phyloP scores from a whole-genome alignment of 176 grass and related monocot species.

The Ampelocalamus luodianensis region DNA sequence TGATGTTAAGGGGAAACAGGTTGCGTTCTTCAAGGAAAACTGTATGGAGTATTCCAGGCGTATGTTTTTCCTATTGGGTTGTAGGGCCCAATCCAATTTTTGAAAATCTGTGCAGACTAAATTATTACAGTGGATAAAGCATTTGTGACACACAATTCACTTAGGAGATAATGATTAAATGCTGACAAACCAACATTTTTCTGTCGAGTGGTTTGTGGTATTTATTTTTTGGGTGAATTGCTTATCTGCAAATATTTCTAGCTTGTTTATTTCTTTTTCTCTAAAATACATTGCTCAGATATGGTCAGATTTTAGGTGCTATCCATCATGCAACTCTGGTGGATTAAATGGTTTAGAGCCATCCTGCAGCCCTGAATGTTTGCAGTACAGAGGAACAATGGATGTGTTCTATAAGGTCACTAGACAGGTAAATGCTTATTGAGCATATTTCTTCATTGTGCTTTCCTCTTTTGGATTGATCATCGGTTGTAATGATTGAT shows the following conservation, averaged over 20 bases:
- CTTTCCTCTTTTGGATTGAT: slow-evolving; percentile 26
- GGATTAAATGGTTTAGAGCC: slow-evolving; percentile 58
- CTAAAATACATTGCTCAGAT: slow-evolving; percentile 74
- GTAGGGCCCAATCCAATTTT: background rate
- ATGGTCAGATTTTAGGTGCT: slow-evolving; percentile 86
- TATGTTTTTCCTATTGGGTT: background rate
- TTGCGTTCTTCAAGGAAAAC: background rate
- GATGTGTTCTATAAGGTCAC: slow-evolving; percentile 82
- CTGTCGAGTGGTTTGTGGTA: background rate
- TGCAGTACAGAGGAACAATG: slow-evolving; percentile 87
- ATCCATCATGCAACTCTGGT: slow-evolving; percentile 71
- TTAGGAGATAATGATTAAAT: background rate
- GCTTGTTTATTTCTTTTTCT: slow-evolving; percentile 46
- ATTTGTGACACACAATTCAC: background rate
- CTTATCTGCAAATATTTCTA: slow-evolving; percentile 17
- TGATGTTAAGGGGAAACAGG: background rate
- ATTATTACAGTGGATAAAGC: background rate
- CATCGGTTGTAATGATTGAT: slow-evolving; percentile 20
- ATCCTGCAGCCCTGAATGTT: slow-evolving; percentile 68
- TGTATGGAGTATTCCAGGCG: background rate
- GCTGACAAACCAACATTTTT: background rate
- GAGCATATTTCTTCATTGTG: background rate
- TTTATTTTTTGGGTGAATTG: slow-evolving; percentile 16
- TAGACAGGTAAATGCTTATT: slow-evolving; percentile 70
- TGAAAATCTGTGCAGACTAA: background rate